Conservation (phyloP, 2,329 filamentous ascomycete species). For the Blastomyces parvus region DNA sequence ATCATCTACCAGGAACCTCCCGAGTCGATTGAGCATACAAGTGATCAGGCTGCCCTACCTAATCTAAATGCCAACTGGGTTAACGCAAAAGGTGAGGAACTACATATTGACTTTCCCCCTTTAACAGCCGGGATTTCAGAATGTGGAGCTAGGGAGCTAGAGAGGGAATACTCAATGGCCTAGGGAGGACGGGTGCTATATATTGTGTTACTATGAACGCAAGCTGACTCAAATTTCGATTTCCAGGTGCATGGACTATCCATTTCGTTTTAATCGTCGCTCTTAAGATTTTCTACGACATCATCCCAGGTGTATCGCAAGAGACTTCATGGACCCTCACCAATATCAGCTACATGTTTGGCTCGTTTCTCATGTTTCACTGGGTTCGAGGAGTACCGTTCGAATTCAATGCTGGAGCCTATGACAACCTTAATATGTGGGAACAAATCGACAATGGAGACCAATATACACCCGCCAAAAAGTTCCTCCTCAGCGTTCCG, state of each 20-base stretch:
- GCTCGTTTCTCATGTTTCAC: conserved; percentile 99
- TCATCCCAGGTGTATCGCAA: conserved; percentile 90
- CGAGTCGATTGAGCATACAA: conserved; percentile 95
- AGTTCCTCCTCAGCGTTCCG: conserved; percentile 89
- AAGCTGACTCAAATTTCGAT: conserved; percentile 16
- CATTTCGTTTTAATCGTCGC: conserved; percentile 85
- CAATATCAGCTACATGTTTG: conserved; percentile 98
- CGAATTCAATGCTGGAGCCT: conserved; percentile 96
- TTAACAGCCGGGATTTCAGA: not conserved
- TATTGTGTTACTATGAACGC: not conserved
- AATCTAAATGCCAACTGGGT: conserved; percentile 99
- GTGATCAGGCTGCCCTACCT: conserved; percentile 85
- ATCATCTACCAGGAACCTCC: conserved; percentile 96
- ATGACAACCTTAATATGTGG: conserved; percentile 99
- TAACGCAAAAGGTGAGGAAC: conserved; percentile 81
- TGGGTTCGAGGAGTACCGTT: conserved; percentile 96
- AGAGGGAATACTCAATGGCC: not conserved
- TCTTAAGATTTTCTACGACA: conserved; percentile 94
- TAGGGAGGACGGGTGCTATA: not conserved
- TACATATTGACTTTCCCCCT: not conserved
- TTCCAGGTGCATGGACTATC: conserved; percentile 87
- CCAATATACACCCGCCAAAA: conserved; percentile 97
- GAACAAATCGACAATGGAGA: conserved; percentile 99
- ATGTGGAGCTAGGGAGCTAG: conserved; percentile 6
- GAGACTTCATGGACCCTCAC: conserved; percentile 98